Evolutionary conservation across 2,329 filamentous ascomycete genomes (phyloP).

Genomic region (Monilinia vaccinii-corymbosi): DNA sequence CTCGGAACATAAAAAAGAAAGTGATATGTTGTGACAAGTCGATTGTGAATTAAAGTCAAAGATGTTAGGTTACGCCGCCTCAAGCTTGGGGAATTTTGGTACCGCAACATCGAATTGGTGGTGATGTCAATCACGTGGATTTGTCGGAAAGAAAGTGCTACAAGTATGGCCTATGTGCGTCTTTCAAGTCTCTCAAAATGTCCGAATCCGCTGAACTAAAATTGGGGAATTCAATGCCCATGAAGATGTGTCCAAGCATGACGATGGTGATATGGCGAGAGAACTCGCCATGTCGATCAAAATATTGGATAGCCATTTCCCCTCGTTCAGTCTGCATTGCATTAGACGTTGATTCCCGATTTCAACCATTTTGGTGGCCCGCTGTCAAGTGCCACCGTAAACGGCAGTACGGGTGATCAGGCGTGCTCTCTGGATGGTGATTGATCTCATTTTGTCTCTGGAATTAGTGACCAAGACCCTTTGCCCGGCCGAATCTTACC

Average conservation of each 20-base stretch:
- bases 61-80: slow-evolving; percentile 5
- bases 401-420: background rate
- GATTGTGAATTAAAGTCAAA: background rate
- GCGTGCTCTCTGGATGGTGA: background rate
- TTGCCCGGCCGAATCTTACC: background rate
- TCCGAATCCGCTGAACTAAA: background rate
- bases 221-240: background rate
- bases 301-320: background rate
- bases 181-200: background rate
- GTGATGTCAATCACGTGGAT: slow-evolving; percentile 2
- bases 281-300: background rate
- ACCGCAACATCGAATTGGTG: background rate
- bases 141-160: slow-evolving; percentile 3
- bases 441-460: background rate
- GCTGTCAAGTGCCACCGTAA: background rate
- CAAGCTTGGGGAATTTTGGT: background rate
- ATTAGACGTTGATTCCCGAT: background rate
- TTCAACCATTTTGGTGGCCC: background rate
- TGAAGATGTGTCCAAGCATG: background rate
- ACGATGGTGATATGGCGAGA: background rate
- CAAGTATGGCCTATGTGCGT: background rate
- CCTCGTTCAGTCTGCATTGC: background rate
- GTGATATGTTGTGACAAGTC: background rate
- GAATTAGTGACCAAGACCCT: slow-evolving; percentile 1
- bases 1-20: background rate